Evolutionary conservation across 2,329 filamentous ascomycete genomes (phyloP), one percentile per base, ranked within the genome.

Genomic region (Xylaria sp.): DNA sequence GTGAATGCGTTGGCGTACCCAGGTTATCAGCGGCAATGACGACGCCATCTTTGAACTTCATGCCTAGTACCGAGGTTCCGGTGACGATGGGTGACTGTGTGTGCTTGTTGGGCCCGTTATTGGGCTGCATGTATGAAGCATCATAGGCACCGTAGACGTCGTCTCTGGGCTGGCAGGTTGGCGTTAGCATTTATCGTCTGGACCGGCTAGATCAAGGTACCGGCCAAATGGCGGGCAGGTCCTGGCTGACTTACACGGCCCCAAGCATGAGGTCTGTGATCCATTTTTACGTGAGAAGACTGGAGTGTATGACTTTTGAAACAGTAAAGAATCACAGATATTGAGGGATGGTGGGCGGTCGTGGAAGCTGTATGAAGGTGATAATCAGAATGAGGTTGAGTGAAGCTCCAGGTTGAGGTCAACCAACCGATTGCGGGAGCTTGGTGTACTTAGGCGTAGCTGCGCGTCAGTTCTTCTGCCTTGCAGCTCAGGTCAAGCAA

Each of bases 11-110:
- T 52, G 43, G 71, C 83, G 59, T 83, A 96, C 93, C 93, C 68
- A 99, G 83, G 82, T 98, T 99, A 80, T 99, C 95, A 73, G 95
- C 92, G 55, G 94, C 95, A 77, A 99, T 94, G 73, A 96, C 94
- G 67, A 99, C 93, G 75, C 95, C 95, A 71, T 94, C 92, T 75
- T 93, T 94, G 85, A 93, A 99, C 84, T 98, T 98, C 77, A 97
- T 86, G 68, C 90, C 95, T 60, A 99, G 80, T 67, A 99, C 95
- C 56, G 95, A 98, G 52, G 95, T 98, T 75, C 95, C 95, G 55
- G 95, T 99, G 66, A 99, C 95, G 70, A 96, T 90, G 73, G 95
- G 95, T 33, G 88, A 89, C 80, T 97, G 93, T 58, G 95, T 97
- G 79, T 96, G 92, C 74, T 93, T 87, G 76, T 87, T 93, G 61